Base-by-base conservation (phyloP, 164 flowering plant species). In the Sextonia rubra region DNA sequence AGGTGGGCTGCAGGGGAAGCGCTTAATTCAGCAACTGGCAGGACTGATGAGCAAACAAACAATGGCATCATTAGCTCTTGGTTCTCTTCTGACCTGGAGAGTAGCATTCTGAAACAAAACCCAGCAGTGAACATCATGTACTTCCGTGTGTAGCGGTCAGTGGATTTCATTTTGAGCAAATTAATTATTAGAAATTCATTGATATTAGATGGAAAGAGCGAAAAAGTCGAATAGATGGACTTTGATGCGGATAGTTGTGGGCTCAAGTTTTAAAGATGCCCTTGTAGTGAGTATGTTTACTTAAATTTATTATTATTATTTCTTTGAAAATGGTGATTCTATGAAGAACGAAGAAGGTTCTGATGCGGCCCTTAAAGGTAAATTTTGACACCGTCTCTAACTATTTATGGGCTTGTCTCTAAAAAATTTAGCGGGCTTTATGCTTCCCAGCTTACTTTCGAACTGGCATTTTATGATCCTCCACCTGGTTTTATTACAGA, bases 51-150 rank as follows among this genome's bases (percentile, higher is more conserved):
- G 47, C n/a, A 64, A 29, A n/a, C 17, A 37, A 17, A 66, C 4
- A 9, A 23, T 22, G 76, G 82, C 78, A 80, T 83, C 30, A 80
- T 90, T 60, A 71, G 77, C 60, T 75, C 84, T 68, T 93, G 98
- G 98, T 91, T 93, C 73, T 58, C 80, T 17, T 76, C 78, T 17
- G 71, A 66, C 9, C 64, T 32, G 20, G 67, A 32, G 1, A 71
- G 76, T 22, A 79, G 66, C 5, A 17, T 47, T 32, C 32, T 81
- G 52, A 84, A 83, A 20, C 85, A 84, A 17, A 81, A 71, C 69
- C 70, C 83, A 4, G 90, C 96, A 47, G 79, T 93, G 80, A 86
- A 85, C 79, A 90, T 93, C 78, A 75, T 88, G 92, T 87, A 88
- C 77, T 93, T 93, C 72, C 75, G 74, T 60, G 60, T 30, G 3